phyloP scores from a whole-genome alignment of 306 rosid species.

The Vigna angularis region DNA sequence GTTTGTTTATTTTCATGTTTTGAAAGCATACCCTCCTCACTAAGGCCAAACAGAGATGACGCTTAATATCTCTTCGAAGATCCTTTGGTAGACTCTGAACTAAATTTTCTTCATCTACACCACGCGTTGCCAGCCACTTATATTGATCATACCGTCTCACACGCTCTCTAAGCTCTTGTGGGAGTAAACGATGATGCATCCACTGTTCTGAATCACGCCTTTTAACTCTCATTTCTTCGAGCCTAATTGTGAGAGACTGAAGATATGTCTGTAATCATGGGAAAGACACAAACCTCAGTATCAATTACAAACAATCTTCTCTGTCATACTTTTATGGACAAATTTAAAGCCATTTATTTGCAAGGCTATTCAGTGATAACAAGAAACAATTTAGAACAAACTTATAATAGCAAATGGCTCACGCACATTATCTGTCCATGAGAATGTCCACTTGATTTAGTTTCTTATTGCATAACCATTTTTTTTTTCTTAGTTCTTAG shows the following conservation, averaged over 20 bases:
- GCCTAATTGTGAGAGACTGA: conserved; percentile 96
- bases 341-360: conserved; percentile 30
- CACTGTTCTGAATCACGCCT: conserved; percentile 99
- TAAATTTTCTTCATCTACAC: conserved; percentile 88
- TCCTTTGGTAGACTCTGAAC: conserved; percentile 97
- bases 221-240: conserved; percentile 98
- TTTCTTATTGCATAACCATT: conserved; percentile 21
- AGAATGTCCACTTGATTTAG: conserved; percentile 27
- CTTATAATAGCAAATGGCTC: conserved; percentile 16
- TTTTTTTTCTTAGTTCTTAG: not conserved
- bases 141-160: conserved; percentile 98
- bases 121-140: conserved; percentile 99
- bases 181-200: conserved; percentile 99
- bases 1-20: conserved; percentile 30
- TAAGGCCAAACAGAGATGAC: conserved; percentile 96
- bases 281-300: conserved; percentile 41
- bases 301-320: conserved; percentile 35
- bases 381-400: conserved; percentile 36
- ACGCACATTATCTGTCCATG: not conserved
- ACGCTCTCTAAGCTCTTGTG: conserved; percentile 86
- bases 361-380: conserved; percentile 2
- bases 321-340: conserved; percentile 30
- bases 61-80: conserved; percentile 95
- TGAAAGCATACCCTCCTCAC: conserved; percentile 88
- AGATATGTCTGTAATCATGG: conserved; percentile 85